Evolutionary conservation across 805 yeast species (phyloP).

Genomic region (Suhomyces vadensis): DNA sequence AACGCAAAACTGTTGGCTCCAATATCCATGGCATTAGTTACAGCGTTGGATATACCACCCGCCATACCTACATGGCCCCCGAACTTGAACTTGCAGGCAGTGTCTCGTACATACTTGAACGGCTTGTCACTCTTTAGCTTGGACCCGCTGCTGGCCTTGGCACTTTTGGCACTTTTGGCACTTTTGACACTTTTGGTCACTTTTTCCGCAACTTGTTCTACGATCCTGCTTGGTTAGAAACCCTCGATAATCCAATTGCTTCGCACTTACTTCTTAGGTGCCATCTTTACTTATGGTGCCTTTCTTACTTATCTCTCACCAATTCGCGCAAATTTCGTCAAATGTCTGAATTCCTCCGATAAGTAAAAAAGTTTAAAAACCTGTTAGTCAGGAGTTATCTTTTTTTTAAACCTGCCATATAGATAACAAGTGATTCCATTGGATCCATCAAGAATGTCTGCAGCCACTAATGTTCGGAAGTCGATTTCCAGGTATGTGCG

Average conservation of each 20-base stretch:
- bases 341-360: too few species aligned
- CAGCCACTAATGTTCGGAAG: constrained; percentile 1
- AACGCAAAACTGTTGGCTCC: constrained; percentile 85
- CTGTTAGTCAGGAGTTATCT: too few species aligned
- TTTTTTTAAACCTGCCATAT: too few species aligned
- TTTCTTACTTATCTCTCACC: constrained; percentile 3
- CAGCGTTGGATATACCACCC: constrained; percentile 78
- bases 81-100: constrained; percentile 53
- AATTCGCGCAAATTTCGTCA: background rate
- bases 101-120: constrained; percentile 38
- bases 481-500: constrained; percentile 8
- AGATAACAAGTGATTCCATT: too few species aligned
- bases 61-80: constrained; percentile 90
- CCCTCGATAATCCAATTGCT: background rate
- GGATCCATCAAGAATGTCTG: constrained; percentile 6
- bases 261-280: constrained; percentile 14
- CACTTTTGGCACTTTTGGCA: background rate
- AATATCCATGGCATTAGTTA: constrained; percentile 54
- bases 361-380: background rate
- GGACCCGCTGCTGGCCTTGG: constrained; percentile 3
- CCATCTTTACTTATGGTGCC: too few species aligned
- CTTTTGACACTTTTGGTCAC: background rate
- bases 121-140: constrained; percentile 12
- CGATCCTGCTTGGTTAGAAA: background rate
- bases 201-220: background rate